A percentile compares a stretch with the other conserved stretches of the same genome.
phyloP scores from a whole-genome alignment of 2,329 filamentous ascomycete genomes.

The Ceratocystis albifundus region DNA sequence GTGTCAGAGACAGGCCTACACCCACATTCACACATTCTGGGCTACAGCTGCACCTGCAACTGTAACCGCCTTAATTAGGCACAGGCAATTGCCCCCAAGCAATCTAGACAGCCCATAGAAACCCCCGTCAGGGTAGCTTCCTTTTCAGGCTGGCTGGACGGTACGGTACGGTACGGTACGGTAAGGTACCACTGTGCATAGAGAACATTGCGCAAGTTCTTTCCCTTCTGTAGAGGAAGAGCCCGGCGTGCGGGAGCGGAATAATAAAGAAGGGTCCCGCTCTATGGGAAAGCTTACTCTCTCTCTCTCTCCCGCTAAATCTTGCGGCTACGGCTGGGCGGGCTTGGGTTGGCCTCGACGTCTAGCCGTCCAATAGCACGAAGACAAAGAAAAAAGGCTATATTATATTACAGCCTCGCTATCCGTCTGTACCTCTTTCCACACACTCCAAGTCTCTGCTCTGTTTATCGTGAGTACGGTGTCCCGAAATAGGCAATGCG shows the following conservation, averaged over 20 bases:
- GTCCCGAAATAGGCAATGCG: too few relatives aligned
- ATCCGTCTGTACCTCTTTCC: not conserved
- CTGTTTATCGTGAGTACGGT: not conserved
- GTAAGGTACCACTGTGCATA: too few relatives aligned
- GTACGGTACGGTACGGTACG: too few relatives aligned
- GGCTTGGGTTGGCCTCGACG: not conserved
- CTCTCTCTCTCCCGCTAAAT: not conserved
- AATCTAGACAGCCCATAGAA: too few relatives aligned
- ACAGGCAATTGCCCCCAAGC: not conserved
- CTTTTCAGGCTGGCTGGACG: too few relatives aligned
- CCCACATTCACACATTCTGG: not conserved
- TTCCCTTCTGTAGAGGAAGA: not conserved
- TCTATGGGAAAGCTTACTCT: not conserved
- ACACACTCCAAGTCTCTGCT: not conserved
- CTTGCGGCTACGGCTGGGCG: not conserved
- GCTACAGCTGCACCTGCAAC: not conserved
- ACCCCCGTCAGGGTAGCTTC: too few relatives aligned
- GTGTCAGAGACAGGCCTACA: conserved; percentile 9
- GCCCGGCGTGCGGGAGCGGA: not conserved
- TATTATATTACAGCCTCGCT: not conserved
- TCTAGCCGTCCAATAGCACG: not conserved
- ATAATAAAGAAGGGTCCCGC: not conserved
- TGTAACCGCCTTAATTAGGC: not conserved
- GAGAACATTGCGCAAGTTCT: too few relatives aligned
- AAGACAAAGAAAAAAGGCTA: not conserved